Conservation (phyloP, 768 basidiomycete genomes). For the Gloeopeniophorella convolvens region DNA sequence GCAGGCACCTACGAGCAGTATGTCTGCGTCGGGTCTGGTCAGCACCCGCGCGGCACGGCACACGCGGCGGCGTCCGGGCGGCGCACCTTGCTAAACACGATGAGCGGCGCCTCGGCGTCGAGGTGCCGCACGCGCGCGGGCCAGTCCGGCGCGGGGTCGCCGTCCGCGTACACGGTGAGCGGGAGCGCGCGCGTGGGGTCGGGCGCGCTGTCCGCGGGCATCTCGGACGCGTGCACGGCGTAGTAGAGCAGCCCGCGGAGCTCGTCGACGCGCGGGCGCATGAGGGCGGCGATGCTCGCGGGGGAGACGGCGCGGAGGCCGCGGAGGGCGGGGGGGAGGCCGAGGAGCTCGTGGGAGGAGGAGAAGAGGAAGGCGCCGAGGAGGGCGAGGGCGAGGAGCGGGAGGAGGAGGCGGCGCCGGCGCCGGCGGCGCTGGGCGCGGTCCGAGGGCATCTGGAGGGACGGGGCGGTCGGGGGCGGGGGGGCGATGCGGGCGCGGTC, state of each 20-base stretch:
- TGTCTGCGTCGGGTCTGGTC: too few relatives aligned
- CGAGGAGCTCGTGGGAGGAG: constrained; percentile 12
- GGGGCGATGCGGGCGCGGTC: constrained; percentile 8
- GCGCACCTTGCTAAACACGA: constrained; percentile 78
- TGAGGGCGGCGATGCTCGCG: constrained; percentile 14
- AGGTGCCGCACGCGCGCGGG: constrained; percentile 35
- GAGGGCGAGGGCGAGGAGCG: not conserved
- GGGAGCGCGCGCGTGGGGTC: constrained; percentile 44
- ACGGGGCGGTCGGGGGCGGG: not conserved
- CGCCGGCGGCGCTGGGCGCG: not conserved
- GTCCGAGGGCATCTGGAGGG: not conserved
- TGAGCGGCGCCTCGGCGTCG: constrained; percentile 49
- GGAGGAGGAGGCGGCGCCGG: constrained; percentile 2
- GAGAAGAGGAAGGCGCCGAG: constrained; percentile 18
- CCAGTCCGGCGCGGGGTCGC: constrained; percentile 39
- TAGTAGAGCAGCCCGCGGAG: constrained; percentile 69
- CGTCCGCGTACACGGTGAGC: constrained; percentile 49
- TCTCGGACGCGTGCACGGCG: constrained; percentile 43
- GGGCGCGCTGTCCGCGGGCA: constrained; percentile 26
- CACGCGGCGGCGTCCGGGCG: too few relatives aligned
- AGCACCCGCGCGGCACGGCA: too few relatives aligned
- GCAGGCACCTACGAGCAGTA: constrained; percentile 61
- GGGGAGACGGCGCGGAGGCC: constrained; percentile 13
- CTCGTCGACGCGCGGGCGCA: constrained; percentile 31
- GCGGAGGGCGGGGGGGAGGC: constrained; percentile 10